Percentiles rank a stretch among this genome's conserved stretches.
Evolutionary conservation across 306 rosid species (phyloP).

Genomic region (Pyrus betulifolia): DNA sequence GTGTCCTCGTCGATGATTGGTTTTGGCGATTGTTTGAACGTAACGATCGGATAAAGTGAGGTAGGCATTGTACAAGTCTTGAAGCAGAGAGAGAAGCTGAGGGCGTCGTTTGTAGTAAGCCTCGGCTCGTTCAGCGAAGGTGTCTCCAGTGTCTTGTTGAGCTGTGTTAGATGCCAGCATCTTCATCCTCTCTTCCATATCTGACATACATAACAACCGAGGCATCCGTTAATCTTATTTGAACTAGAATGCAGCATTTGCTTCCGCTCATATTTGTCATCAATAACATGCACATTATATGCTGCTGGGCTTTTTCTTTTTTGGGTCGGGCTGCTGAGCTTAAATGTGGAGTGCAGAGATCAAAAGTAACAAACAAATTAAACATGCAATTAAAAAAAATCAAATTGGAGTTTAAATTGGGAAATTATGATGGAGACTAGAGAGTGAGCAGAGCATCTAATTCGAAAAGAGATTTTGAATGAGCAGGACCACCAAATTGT

Average conservation of each 20-base stretch:
- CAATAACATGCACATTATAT: too few relatives aligned
- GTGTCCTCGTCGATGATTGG: constrained; percentile 30
- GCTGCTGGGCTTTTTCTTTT: too few relatives aligned
- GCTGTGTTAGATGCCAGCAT: constrained; percentile 29
- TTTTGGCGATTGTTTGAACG: constrained; percentile 51
- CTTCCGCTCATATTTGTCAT: too few relatives aligned
- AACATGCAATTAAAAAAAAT: neutral
- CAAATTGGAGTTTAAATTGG: too few relatives aligned
- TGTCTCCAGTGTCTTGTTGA: constrained; percentile 44
- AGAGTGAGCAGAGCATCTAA: too few relatives aligned
- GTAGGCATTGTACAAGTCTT: constrained; percentile 79
- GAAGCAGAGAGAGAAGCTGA: constrained; percentile 61
- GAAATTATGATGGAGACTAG: neutral
- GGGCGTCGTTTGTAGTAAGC: constrained; percentile 86
- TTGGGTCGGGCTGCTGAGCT: too few relatives aligned
- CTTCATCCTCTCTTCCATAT: constrained; percentile 80
- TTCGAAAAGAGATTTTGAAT: neutral
- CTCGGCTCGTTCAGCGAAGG: constrained; percentile 85
- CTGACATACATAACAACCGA: constrained; percentile 29
- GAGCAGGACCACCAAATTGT: neutral
- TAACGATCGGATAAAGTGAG: constrained; percentile 74
- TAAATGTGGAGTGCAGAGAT: too few relatives aligned
- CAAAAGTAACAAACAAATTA: too few relatives aligned
- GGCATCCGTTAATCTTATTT: neutral
- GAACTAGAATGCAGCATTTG: too few relatives aligned